These are phyloP conservation scores for Penicillium crustosum DNA, from an alignment of 2,329 filamentous ascomycete genomes.

Conservation along the genomic window DNA sequence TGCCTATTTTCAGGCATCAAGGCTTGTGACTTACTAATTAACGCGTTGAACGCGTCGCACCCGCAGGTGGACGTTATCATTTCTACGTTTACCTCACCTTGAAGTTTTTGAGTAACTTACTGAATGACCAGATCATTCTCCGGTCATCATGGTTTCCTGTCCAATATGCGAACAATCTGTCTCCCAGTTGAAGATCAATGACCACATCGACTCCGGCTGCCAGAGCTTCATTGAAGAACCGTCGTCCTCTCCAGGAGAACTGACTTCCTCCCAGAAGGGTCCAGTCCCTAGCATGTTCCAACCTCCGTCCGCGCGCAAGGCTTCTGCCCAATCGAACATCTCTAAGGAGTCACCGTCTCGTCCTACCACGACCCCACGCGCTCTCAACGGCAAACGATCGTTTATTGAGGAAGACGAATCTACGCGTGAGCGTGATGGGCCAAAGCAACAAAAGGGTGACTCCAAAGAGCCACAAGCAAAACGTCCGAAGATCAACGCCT, in stretches of 20 bases:
- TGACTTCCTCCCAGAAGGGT: slow-evolving; percentile 39
- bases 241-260: slow-evolving; percentile 46
- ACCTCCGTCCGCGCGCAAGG: slow-evolving; percentile 49
- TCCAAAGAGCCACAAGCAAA: slow-evolving; percentile 54
- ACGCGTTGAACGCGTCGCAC: slow-evolving; percentile 4
- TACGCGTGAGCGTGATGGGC: slow-evolving; percentile 23
- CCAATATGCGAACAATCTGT: slow-evolving; percentile 72
- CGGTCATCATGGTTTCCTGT: slow-evolving; percentile 62
- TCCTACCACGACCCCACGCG: slow-evolving; percentile 27
- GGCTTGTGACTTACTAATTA: slow-evolving; percentile 5
- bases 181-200: slow-evolving; percentile 67
- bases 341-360: slow-evolving; percentile 29
- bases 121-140: neutral
- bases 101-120: neutral
- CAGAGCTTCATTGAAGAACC: slow-evolving; percentile 59
- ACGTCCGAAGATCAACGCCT: slow-evolving; percentile 63
- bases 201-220: slow-evolving; percentile 85
- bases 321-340: slow-evolving; percentile 28
- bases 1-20: slow-evolving; percentile 1
- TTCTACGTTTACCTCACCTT: neutral
- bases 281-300: slow-evolving; percentile 57
- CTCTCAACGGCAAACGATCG: slow-evolving; percentile 35
- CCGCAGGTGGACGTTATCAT: neutral
- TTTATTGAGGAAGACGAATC: slow-evolving; percentile 28
- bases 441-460: slow-evolving; percentile 24